Percentiles rank a stretch among this genome's conserved stretches.
Conservation (phyloP, 495 filamentous ascomycete genomes). For the Penicillium bialowiezense region DNA sequence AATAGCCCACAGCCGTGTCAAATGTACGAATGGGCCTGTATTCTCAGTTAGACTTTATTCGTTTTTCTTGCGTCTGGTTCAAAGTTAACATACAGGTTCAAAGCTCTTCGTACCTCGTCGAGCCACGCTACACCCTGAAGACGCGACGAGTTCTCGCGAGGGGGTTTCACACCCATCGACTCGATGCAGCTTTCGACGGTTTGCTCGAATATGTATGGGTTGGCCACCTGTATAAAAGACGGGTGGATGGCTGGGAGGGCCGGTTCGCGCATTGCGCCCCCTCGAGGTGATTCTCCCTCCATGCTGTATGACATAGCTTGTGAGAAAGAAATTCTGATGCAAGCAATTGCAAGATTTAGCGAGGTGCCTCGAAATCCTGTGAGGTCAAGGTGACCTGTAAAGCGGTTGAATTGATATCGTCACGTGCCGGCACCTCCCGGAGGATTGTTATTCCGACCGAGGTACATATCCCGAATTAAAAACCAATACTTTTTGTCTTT, state of each 20-base stretch:
- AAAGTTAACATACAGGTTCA: constrained; percentile 59
- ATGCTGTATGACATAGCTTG: constrained; percentile 22
- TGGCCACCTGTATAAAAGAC: constrained; percentile 68
- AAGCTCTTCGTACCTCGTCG: constrained; percentile 66
- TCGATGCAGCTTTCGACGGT: constrained; percentile 57
- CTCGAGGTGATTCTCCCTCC: constrained; percentile 16
- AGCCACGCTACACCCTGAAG: constrained; percentile 79
- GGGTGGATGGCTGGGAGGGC: constrained; percentile 56
- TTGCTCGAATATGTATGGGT: constrained; percentile 65
- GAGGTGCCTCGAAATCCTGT: background rate
- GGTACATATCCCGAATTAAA: too few species aligned
- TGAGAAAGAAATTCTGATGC: background rate
- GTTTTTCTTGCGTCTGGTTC: constrained; percentile 3
- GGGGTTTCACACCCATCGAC: constrained; percentile 51
- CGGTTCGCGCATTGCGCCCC: constrained; percentile 10
- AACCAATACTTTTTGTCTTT: too few species aligned
- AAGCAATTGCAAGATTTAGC: background rate
- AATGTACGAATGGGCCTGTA: constrained; percentile 75
- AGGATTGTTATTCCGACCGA: too few species aligned
- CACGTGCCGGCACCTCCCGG: too few species aligned
- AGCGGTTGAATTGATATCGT: too few species aligned
- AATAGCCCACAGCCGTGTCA: constrained; percentile 79
- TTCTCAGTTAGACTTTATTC: constrained; percentile 9
- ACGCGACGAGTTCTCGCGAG: constrained; percentile 66
- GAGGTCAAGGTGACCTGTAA: background rate